Conservation (phyloP, 495 filamentous ascomycete species). For the Rhypophila decipiens region DNA sequence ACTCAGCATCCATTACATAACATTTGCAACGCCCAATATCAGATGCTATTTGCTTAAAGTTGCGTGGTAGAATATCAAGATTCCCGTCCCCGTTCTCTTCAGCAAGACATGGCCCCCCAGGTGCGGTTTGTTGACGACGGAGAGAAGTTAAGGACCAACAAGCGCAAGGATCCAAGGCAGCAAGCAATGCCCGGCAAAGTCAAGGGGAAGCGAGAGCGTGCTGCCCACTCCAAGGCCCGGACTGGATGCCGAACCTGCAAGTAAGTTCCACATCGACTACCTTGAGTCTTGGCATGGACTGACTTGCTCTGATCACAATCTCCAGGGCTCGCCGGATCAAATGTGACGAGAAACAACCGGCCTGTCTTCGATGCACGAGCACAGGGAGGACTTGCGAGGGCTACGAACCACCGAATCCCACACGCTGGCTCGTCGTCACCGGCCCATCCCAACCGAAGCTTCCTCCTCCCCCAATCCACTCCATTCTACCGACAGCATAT, state of each 20-base stretch:
- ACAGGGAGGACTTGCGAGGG: background rate
- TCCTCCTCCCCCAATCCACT: background rate
- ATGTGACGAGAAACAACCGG: background rate
- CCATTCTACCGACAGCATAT: too few species aligned
- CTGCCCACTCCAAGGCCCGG: background rate
- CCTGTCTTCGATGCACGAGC: background rate
- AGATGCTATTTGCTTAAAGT: too few species aligned
- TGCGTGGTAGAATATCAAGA: too few species aligned
- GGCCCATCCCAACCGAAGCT: background rate
- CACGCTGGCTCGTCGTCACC: background rate
- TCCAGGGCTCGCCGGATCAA: background rate
- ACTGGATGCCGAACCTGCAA: background rate
- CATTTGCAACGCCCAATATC: too few species aligned
- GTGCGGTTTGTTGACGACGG: too few species aligned
- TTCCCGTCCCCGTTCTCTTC: too few species aligned
- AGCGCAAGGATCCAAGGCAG: too few species aligned
- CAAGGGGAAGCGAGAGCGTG: background rate
- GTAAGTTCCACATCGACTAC: background rate
- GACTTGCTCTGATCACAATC: background rate
- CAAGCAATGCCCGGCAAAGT: too few species aligned
- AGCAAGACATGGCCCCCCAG: too few species aligned
- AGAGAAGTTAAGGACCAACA: too few species aligned
- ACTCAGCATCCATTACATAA: too few species aligned
- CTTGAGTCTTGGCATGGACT: background rate
- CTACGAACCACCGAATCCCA: background rate